Percentiles rank a stretch among this genome's conserved stretches.
Evolutionary conservation across 257 asterid species (phyloP).

Genomic region (Misopates orontium): DNA sequence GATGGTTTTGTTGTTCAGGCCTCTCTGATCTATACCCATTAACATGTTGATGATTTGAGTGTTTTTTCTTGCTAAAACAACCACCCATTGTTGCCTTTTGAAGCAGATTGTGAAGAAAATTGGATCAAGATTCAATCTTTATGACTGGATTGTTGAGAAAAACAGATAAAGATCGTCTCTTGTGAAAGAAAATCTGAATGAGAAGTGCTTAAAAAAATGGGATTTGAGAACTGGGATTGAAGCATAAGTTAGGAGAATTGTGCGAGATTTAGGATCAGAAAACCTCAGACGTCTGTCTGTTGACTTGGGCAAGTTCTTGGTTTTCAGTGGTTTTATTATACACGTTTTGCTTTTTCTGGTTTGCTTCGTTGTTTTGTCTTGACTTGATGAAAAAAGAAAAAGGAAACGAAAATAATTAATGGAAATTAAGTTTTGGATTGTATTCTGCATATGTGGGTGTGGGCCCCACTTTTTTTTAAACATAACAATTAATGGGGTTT

Average conservation of each 20-base stretch:
- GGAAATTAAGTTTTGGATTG: too few species aligned
- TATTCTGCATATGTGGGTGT: too few species aligned
- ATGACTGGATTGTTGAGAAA: background rate
- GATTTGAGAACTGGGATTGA: background rate
- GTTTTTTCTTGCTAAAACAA: slow-evolving; percentile 59
- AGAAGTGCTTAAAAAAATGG: background rate
- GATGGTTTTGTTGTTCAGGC: slow-evolving; percentile 42
- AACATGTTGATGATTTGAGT: slow-evolving; percentile 28
- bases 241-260: background rate
- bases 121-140: slow-evolving; percentile 24
- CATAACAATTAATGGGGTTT: too few species aligned
- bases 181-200: background rate
- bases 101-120: too few species aligned
- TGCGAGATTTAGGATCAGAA: background rate
- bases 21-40: slow-evolving; percentile 46
- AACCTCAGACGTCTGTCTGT: background rate
- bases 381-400: too few species aligned
- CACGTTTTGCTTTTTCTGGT: too few species aligned
- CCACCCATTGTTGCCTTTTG: slow-evolving; percentile 47
- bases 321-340: background rate
- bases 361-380: too few species aligned
- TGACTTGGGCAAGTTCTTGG: background rate
- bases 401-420: too few species aligned
- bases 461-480: too few species aligned
- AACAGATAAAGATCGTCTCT: background rate